Percentiles rank a stretch among this genome's conserved stretches.
Evolutionary conservation across 129 eudicot genomes (phyloP).

Genomic region (Centrapalus pauciflorus): DNA sequence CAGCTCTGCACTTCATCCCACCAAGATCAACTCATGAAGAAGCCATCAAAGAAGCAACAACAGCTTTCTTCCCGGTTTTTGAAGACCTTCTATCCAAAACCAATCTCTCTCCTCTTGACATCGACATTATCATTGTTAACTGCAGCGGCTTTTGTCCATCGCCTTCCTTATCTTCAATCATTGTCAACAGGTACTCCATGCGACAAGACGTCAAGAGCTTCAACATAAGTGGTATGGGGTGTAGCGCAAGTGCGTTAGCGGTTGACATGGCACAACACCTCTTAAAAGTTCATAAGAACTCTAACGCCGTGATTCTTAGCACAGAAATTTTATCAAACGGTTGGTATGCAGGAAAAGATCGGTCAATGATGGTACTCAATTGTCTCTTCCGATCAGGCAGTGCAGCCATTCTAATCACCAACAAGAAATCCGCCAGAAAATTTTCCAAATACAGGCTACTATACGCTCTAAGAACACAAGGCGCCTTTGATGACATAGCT

Average conservation of each 20-base stretch:
- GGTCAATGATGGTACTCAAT: slow-evolving; percentile 57
- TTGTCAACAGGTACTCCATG: slow-evolving; percentile 47
- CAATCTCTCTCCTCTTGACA: slow-evolving; percentile 31
- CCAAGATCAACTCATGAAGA: slow-evolving; percentile 48
- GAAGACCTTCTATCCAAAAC: slow-evolving; percentile 58
- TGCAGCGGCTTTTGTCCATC: slow-evolving; percentile 70
- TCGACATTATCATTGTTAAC: slow-evolving; percentile 67
- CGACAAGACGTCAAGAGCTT: slow-evolving; percentile 57
- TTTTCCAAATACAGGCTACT: slow-evolving; percentile 47
- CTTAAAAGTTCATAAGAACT: slow-evolving; percentile 39
- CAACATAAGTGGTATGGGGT: slow-evolving; percentile 79
- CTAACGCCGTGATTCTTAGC: slow-evolving; percentile 59
- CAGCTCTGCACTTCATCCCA: slow-evolving; percentile 57
- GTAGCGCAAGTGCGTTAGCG: slow-evolving; percentile 74
- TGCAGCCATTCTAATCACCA: slow-evolving; percentile 58
- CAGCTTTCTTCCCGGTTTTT: slow-evolving; percentile 52
- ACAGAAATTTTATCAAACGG: slow-evolving; percentile 75
- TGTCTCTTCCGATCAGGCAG: slow-evolving; percentile 73
- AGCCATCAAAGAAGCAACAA: slow-evolving; percentile 45
- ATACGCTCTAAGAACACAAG: slow-evolving; percentile 41
- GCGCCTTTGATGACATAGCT: slow-evolving; percentile 53
- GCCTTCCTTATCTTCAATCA: slow-evolving; percentile 56
- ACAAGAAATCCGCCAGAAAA: slow-evolving; percentile 28
- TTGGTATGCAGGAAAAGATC: slow-evolving; percentile 71
- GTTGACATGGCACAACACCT: slow-evolving; percentile 54